These are phyloP conservation scores for Posidonia australis DNA, from an alignment of 106 monocot genomes.

Conservation along the genomic window DNA sequence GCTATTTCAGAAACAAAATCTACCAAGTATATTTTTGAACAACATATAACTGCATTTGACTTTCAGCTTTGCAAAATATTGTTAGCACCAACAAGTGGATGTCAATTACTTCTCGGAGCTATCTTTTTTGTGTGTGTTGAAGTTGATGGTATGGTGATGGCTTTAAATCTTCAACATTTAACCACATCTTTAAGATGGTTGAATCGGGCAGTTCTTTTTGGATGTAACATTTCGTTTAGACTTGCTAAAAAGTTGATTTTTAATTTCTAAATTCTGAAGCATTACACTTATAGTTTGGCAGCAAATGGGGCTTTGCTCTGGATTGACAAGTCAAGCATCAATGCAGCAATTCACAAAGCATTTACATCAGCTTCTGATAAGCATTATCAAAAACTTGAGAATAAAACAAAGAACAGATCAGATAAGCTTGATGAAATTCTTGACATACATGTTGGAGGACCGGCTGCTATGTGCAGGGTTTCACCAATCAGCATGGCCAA, in stretches of 20 bases:
- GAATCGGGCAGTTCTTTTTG: no score
- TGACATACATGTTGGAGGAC: slow-evolving; percentile 13
- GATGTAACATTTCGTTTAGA: no score
- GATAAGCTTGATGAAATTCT: background rate
- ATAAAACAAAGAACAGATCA: slow-evolving; percentile 7
- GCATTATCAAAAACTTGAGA: slow-evolving; percentile 17
- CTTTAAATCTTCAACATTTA: no score
- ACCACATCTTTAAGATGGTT: no score
- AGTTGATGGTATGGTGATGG: no score
- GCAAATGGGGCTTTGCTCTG: slow-evolving; percentile 42
- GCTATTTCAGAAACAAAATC: no score
- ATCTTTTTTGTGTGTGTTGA: no score
- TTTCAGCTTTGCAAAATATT: no score
- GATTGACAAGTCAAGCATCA: slow-evolving; percentile 71
- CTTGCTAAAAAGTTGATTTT: background rate
- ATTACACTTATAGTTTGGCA: slow-evolving; percentile 47
- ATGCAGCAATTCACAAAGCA: slow-evolving; percentile 75
- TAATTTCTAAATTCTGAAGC: slow-evolving; percentile 3
- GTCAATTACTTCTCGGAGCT: no score
- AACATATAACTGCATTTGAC: no score
- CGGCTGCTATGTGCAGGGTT: slow-evolving; percentile 34
- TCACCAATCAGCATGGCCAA: slow-evolving; percentile 65
- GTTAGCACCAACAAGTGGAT: no score
- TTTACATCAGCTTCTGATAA: slow-evolving; percentile 56
- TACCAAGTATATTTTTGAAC: no score